phyloP scores from a whole-genome alignment of 2,329 filamentous ascomycete species.

The Exophiala spinifera region DNA sequence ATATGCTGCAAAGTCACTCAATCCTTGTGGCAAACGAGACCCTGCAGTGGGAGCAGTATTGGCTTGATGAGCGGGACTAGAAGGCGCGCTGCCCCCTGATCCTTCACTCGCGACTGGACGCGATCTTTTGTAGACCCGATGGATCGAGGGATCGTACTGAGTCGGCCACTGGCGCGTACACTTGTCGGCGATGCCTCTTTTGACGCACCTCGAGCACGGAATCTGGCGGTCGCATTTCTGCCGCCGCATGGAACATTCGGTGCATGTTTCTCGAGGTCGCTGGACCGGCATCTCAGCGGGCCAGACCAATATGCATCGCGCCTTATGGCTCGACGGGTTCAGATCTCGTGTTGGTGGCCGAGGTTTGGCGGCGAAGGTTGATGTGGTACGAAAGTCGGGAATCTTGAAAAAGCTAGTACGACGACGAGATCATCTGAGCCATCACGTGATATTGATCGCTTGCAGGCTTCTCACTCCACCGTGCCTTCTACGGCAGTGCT shows the following conservation, averaged over 20 bases:
- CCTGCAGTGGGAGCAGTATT: too few relatives aligned
- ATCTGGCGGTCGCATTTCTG: slow-evolving; percentile 37
- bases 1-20: not conserved
- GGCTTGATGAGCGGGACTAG: not conserved
- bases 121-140: slow-evolving; percentile 15
- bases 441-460: too few relatives aligned
- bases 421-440: not conserved
- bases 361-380: too few relatives aligned
- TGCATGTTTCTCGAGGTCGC: slow-evolving; percentile 12
- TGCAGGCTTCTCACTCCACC: not conserved
- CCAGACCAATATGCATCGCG: not conserved
- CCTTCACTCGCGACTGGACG: not conserved
- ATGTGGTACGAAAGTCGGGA: too few relatives aligned
- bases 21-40: not conserved
- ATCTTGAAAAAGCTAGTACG: too few relatives aligned
- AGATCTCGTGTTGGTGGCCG: not conserved
- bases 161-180: slow-evolving; percentile 29
- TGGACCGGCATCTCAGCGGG: not conserved
- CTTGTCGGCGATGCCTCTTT: slow-evolving; percentile 35
- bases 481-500: not conserved
- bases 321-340: too few relatives aligned
- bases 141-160: slow-evolving; percentile 14
- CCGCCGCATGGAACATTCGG: slow-evolving; percentile 20
- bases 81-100: not conserved
- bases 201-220: slow-evolving; percentile 39